Percentiles rank a stretch among this genome's conserved stretches.
These are phyloP conservation scores for Paulownia fortunei DNA, from an alignment of 257 asterid species.

Conservation along the genomic window DNA sequence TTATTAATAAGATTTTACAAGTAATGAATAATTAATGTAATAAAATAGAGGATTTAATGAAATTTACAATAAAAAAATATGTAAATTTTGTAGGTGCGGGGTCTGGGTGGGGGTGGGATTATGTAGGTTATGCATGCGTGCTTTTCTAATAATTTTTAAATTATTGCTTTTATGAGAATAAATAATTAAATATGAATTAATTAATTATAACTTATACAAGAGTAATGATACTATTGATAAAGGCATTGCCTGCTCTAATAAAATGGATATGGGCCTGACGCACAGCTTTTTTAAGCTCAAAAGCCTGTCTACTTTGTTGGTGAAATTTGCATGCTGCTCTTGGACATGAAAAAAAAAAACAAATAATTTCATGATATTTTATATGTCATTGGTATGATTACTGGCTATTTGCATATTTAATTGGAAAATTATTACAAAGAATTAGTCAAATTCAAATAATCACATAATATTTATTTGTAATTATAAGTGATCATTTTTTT, in stretches of 20 bases:
- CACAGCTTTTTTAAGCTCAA: conserved; percentile 29
- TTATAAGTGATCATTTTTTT: not conserved
- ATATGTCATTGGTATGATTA: not conserved
- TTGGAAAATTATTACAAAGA: no score
- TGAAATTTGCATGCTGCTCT: conserved; percentile 18
- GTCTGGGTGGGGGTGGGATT: not conserved
- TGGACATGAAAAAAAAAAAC: not conserved
- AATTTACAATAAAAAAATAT: no score
- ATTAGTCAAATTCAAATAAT: not conserved
- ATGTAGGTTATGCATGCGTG: conserved; percentile 1
- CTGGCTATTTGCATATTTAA: no score
- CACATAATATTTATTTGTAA: no score
- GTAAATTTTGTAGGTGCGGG: no score
- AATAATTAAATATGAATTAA: not conserved
- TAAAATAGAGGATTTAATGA: no score
- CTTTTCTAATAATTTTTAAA: conserved; percentile 20
- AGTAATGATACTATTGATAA: not conserved
- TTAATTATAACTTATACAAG: not conserved
- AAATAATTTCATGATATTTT: not conserved
- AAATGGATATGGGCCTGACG: conserved; percentile 27
- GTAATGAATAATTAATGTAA: no score
- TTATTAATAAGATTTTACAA: no score
- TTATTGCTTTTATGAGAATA: conserved; percentile 15
- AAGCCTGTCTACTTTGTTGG: conserved; percentile 23
- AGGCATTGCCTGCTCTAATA: conserved; percentile 12